Conservation (phyloP, 2,329 filamentous ascomycete genomes). For the Chrysoporthe deuterocubensis region DNA sequence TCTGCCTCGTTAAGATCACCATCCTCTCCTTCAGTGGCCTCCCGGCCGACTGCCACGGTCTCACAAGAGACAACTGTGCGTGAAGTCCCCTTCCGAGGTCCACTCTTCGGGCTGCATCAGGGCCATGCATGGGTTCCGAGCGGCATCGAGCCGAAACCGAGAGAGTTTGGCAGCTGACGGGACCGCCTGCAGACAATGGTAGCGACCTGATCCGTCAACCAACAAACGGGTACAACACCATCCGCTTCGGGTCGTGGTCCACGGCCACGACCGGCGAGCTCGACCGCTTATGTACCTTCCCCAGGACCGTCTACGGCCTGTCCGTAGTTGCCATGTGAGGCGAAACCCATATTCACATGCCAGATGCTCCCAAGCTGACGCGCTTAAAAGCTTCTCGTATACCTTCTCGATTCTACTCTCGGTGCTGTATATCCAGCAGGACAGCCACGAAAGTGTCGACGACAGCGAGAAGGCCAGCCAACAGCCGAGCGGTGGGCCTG, state of each 20-base stretch:
- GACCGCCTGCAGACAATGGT: constrained; percentile 13
- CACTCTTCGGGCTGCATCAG: not conserved
- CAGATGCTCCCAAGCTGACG: not conserved
- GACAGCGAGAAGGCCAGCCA: constrained; percentile 12
- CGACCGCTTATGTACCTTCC: constrained; percentile 28
- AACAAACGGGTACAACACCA: constrained; percentile 24
- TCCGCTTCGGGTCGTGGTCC: constrained; percentile 23
- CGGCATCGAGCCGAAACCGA: not conserved
- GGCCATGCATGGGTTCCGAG: not conserved
- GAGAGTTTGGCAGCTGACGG: not conserved
- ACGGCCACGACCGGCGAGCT: constrained; percentile 25
- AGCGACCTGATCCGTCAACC: constrained; percentile 27
- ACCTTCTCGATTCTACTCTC: constrained; percentile 28
- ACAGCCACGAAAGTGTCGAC: not conserved
- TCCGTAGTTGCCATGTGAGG: constrained; percentile 31
- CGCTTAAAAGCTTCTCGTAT: constrained; percentile 28
- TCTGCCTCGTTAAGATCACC: constrained; percentile 33
- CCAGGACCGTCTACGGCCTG: constrained; percentile 30
- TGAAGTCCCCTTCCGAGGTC: not conserved
- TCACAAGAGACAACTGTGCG: constrained; percentile 29
- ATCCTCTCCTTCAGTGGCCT: constrained; percentile 29
- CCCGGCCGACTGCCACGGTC: constrained; percentile 29
- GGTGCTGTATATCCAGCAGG: constrained; percentile 24
- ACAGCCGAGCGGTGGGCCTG: not conserved
- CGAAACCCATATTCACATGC: not conserved